Evolutionary conservation across 331 rosid species (phyloP), one percentile per base, ranked within the genome.

Genomic region (Acacia concinna): DNA sequence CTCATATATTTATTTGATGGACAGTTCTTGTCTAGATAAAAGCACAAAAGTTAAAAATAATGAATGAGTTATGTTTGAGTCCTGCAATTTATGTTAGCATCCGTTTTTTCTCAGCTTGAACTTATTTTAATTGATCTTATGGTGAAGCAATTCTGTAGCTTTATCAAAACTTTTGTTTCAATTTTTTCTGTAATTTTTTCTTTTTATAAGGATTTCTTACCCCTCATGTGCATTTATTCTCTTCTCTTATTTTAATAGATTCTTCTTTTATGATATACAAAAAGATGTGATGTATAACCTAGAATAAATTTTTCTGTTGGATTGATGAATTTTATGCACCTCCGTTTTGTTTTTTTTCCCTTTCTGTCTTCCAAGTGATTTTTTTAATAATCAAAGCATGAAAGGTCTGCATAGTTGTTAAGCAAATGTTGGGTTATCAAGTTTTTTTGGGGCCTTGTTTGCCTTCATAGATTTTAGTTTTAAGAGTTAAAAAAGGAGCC

Each of bases 1-100:
- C 52, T 41, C 80, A 6, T 60, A 4, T 52, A 56, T 77, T 32
- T 80, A 43, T 49, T 59, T 60, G 47, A 56, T 73, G 35, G 71
- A 46, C 38, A 23, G 80, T 63, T 66, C 56, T 31, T 77, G 27
- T 40, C 20, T 64, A 62, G 68, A 71, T 65, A 47, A 25, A 41
- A 43, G 56, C 74, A 5, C 37, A 13, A 14, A 38, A 18, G 41
- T 6, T 40, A 2, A 68, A 38, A 10, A 41, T 40, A 67, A 66
- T 56, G 43, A 63, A 63, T 14, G 43, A 31, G 47, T 67, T 67
- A 13, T 37, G 23, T 65, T 12, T n/a, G 9, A 9, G 32, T 0
- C 32, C 18, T 8, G 10, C 30, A 37, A 12, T 27, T 46, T 8
- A 14, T 43, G 35, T 27, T 23, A 43, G 23, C 35, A 15, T 27